Percentiles rank a stretch among this genome's conserved stretches.
phyloP scores from a whole-genome alignment of 345 rosid species.

The Populus simonii region DNA sequence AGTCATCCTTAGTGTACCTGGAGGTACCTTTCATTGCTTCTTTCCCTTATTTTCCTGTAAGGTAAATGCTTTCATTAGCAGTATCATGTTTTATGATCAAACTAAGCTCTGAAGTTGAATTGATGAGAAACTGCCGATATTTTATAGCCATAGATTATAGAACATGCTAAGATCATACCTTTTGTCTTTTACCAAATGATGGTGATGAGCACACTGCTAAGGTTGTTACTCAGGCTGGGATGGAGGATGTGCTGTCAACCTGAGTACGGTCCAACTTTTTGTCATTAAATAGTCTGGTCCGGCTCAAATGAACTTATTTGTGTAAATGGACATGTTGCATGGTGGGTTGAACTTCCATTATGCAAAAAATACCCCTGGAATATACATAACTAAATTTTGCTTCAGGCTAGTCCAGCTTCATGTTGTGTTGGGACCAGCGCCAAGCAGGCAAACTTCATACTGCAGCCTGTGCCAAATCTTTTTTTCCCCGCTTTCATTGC shows the following conservation, averaged over 20 bases:
- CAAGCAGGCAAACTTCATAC: not conserved
- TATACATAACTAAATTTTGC: not conserved
- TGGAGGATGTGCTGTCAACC: not conserved
- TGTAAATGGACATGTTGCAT: not conserved
- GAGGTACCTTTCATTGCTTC: slow-evolving; percentile 49
- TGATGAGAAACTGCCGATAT: not conserved
- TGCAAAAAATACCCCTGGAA: not conserved
- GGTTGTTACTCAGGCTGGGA: not conserved
- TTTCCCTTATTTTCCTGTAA: not conserved
- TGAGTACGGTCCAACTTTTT: not conserved
- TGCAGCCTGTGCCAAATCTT: not conserved
- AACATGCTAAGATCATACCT: not conserved
- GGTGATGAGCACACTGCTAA: not conserved
- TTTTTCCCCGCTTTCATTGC: not conserved
- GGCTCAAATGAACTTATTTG: not conserved
- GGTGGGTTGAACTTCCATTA: not conserved
- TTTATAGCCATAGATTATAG: not conserved
- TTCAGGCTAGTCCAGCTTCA: not conserved
- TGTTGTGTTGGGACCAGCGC: not conserved
- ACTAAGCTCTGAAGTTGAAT: not conserved
- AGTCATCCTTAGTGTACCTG: slow-evolving; percentile 88
- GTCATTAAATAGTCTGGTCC: not conserved
- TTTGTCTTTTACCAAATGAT: not conserved
- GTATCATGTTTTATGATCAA: not conserved
- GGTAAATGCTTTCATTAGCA: not conserved